Evolutionary conservation across 768 basidiomycete species (phyloP), one percentile per base, ranked within the genome.

Genomic region (Ramaria sp.): DNA sequence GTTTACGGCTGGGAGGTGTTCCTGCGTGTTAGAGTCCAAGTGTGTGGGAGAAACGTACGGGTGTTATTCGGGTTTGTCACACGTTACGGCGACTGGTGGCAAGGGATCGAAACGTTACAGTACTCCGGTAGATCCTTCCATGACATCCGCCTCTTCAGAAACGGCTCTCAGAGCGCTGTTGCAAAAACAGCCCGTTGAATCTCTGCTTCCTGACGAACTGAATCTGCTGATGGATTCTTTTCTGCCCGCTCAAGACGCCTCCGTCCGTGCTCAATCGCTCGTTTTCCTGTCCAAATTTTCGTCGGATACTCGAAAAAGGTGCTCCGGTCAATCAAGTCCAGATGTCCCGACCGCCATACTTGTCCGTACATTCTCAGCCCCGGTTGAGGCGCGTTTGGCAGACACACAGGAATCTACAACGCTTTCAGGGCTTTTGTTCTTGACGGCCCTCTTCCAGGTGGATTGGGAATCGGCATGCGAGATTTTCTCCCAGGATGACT

Each of bases 401-500:
- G 82, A 83, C 46, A 75, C 78, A 2, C 72, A 79, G 19, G 82
- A 87, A 66, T 57, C 64, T 11, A 72, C 74, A 37, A 68, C 82
- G 27, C 69, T 84, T 17, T 69, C 72, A 13, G 83, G 81, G 11
- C 69, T 86, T 39, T 76, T 81, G 1, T 84, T 91, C 66, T 73
- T 92, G 50, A 73, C 78, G n/a, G 88, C 88, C 0, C 72, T 94
- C 19, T 90, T 91, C 64, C 88, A 91, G 66, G 81, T 91, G n/a
- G 88, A 91, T 62, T 78, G 82, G 69, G 71, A 76, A 52, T 72
- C 81, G 1, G 91, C 88, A 10, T 73, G 82, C 10, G 62, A 74
- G 22, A 80, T 94, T 53, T 82, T 92, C 57, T 68, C 71, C 38
- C 73, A 75, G 51, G 84, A 88, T 59, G 83, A 81, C 3, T 67